Conservation (phyloP, 2,329 filamentous ascomycete genomes). For the Penicillium sp. region DNA sequence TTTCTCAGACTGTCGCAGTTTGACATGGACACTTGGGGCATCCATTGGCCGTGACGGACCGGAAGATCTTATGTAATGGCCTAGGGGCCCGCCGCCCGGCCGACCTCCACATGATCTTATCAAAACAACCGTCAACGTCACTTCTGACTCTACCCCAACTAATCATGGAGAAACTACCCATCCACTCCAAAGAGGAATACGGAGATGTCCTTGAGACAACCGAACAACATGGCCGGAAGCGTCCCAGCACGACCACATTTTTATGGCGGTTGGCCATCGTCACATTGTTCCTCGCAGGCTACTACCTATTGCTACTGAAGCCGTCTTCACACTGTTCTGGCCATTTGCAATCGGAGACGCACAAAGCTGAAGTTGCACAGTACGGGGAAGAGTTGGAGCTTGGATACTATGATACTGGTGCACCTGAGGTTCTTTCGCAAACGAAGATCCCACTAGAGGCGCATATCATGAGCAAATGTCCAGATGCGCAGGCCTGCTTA, state of each 20-base stretch:
- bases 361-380: not conserved
- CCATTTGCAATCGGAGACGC: not conserved
- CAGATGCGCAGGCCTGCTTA: conserved; percentile 81
- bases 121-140: conserved; percentile 11
- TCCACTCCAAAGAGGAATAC: conserved; percentile 14
- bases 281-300: conserved; percentile 14
- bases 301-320: conserved; percentile 12
- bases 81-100: not conserved
- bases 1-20: not conserved
- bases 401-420: not conserved
- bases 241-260: conserved; percentile 4
- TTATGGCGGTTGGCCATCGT: conserved; percentile 13
- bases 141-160: not conserved
- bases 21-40: not conserved
- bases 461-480: conserved; percentile 97
- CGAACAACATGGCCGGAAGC: not conserved
- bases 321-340: conserved; percentile 1
- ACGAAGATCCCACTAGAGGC: conserved; percentile 72
- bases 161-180: conserved; percentile 23
- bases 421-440: not conserved
- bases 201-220: not conserved
- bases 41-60: no score
- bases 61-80: conserved; percentile 8
- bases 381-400: not conserved
- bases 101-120: conserved; percentile 7